Base-by-base conservation (phyloP, 768 basidiomycete species). In the Rhodosporidiobolus odoratus region DNA sequence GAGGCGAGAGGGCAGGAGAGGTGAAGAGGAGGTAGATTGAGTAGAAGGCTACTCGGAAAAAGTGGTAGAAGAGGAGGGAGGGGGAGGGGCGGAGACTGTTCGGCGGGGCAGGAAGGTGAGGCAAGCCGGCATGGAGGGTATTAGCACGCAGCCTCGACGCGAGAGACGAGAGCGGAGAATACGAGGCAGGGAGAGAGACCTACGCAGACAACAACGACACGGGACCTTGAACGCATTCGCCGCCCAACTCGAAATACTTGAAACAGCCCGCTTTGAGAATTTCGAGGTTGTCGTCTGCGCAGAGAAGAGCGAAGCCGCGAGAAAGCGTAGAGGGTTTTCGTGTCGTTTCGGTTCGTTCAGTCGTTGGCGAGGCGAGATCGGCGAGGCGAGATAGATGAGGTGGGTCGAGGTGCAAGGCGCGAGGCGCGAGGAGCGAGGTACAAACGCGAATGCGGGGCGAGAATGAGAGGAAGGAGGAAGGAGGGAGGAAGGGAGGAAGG, bases 21-120 rank as follows among this genome's bases (percentile, higher is more conserved):
- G 87, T 88, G 80, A 97, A 93, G 80, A 96, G 84, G 60, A 89
- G 83, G 86, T 88, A 98, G 78, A 97, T 88, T 2, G 93, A 87
- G 81, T 96, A 99, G 74, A 99, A 85, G 0, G 96, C 96, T 73
- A 99, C 96, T 35, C 85, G 82, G 83, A 95, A 99, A 82, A 99
- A 99, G 82, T 98, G 96, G 77, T 85, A 86, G 74, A 88, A 86
- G 27, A 99, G 86, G 54, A 92, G 82, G 17, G 85, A 71, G 0
- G 93, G 91, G n/a, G 89, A 88, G 9, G 90, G 88, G 2, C 85
- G 83, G 68, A 95, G 85, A 19, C 93, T 95, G 77, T 15, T n/a
- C n/a, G n/a, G n/a, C 10, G 34, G 1, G 58, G 25, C 19, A 8
- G 52, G 40, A 5, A 40, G 43, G 23, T 2, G 40, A 16, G 48